A percentile compares a stretch with the other conserved stretches of the same genome.
Evolutionary conservation across 495 filamentous ascomycete genomes (phyloP).

Genomic region (Polyplosphaeria fusca): DNA sequence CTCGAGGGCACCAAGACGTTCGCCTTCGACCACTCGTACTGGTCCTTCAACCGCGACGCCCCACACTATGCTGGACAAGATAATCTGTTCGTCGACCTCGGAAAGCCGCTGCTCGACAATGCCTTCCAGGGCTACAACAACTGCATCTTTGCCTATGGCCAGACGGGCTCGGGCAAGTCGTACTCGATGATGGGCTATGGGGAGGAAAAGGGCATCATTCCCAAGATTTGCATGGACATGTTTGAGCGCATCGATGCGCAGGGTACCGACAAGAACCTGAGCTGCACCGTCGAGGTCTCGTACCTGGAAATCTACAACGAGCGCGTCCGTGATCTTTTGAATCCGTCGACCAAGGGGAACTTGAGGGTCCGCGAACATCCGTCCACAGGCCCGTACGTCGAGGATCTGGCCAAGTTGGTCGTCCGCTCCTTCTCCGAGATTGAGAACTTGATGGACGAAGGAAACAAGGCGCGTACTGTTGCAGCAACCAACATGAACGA

Average conservation of each 20-base stretch:
- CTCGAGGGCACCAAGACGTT: conserved; percentile 83
- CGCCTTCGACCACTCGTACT: conserved; percentile 95
- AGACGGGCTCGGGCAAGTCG: conserved; percentile 97
- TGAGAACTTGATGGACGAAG: conserved; percentile 97
- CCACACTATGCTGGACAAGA: conserved; percentile 86
- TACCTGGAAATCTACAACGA: conserved; percentile 99
- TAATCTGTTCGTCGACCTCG: conserved; percentile 82
- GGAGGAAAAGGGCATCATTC: conserved; percentile 92
- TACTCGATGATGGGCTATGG: conserved; percentile 99
- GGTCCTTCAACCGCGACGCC: conserved; percentile 86
- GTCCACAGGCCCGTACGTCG: conserved; percentile 94
- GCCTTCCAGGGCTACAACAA: conserved; percentile 99
- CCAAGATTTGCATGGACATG: conserved; percentile 97
- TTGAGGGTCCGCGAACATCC: conserved; percentile 97
- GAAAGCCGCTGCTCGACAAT: conserved; percentile 90
- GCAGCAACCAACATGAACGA: conserved; percentile 99
- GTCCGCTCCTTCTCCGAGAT: conserved; percentile 96
- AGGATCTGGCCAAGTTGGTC: conserved; percentile 95
- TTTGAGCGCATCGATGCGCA: conserved; percentile 77
- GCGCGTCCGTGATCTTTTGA: conserved; percentile 90
- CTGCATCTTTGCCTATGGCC: conserved; percentile 99
- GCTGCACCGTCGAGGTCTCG: conserved; percentile 94
- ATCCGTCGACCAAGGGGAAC: conserved; percentile 94
- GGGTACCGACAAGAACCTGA: conserved; percentile 67
- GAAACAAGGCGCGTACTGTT: conserved; percentile 96